Evolutionary conservation across 345 rosid species (phyloP).

Genomic region (thale cress (Arabidopsis thaliana)): DNA sequence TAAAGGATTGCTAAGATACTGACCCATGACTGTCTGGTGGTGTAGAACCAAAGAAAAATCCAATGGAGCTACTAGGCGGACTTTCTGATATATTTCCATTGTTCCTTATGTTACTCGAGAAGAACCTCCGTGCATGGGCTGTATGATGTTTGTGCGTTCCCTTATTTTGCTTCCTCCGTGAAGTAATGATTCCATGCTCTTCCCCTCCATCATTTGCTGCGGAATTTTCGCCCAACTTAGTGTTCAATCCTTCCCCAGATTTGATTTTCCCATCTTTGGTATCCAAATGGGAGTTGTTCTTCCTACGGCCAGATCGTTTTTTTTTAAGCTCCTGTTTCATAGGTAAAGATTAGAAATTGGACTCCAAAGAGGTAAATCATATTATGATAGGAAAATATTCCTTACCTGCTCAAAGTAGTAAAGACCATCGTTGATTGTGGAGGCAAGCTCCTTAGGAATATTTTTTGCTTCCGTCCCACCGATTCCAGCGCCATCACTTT

Average conservation of each 20-base stretch:
- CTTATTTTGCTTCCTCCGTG: constrained; percentile 70
- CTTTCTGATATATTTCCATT: constrained; percentile 83
- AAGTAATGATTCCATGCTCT: constrained; percentile 59
- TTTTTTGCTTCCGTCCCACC: constrained; percentile 55
- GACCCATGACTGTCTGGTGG: constrained; percentile 94
- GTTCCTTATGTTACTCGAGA: constrained; percentile 78
- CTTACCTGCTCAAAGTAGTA: constrained; percentile 90
- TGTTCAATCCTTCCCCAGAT: constrained; percentile 49
- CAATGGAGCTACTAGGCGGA: constrained; percentile 94
- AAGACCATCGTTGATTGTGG: constrained; percentile 90
- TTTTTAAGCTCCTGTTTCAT: constrained; percentile 75
- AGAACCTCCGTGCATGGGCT: constrained; percentile 71
- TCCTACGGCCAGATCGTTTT: constrained; percentile 59
- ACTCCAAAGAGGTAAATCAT: constrained; percentile 9
- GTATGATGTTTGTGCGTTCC: constrained; percentile 65
- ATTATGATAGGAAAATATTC: neutral
- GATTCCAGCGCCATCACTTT: constrained; percentile 53
- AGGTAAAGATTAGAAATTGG: constrained; percentile 11
- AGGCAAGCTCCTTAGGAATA: constrained; percentile 80
- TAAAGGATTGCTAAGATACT: constrained; percentile 47
- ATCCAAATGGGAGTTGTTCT: constrained; percentile 57
- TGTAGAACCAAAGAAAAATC: constrained; percentile 93
- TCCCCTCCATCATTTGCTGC: constrained; percentile 56
- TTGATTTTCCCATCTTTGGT: constrained; percentile 63
- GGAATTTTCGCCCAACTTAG: constrained; percentile 56